These are phyloP conservation scores for Cynara cardunculus DNA, from an alignment of 129 eudicot genomes.

Conservation along the genomic window DNA sequence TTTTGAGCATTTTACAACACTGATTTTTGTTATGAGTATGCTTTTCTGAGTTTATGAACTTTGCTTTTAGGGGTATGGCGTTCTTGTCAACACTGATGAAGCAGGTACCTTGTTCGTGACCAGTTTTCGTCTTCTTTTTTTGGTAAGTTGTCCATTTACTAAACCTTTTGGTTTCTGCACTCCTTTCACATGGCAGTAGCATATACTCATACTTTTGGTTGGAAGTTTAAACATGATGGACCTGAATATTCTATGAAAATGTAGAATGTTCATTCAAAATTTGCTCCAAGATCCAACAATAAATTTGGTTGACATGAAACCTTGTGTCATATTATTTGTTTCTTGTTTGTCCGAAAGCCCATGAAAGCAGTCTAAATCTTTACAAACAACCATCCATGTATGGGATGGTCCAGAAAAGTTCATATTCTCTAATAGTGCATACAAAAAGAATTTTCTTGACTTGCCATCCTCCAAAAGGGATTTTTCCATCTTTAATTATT, in stretches of 20 bases:
- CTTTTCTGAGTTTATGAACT: slow-evolving; percentile 16
- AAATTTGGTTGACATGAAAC: slow-evolving; percentile 4
- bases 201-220: neutral
- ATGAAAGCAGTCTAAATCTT: neutral
- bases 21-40: neutral
- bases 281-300: neutral
- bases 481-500: neutral
- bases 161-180: slow-evolving; percentile 10
- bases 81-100: slow-evolving; percentile 93
- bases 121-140: slow-evolving; percentile 87
- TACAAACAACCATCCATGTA: slow-evolving; percentile 2
- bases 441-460: neutral
- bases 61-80: slow-evolving; percentile 74
- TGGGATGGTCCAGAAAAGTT: slow-evolving; percentile 4
- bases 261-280: neutral
- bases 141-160: slow-evolving; percentile 53
- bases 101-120: slow-evolving; percentile 95
- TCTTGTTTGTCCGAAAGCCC: neutral
- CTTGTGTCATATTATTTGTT: neutral
- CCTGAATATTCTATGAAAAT: neutral
- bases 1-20: neutral
- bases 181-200: slow-evolving; percentile 5
- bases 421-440: slow-evolving; percentile 2
- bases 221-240: neutral
- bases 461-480: neutral